A percentile compares a stretch with the other conserved stretches of the same genome.
Evolutionary conservation across 2,329 filamentous ascomycete genomes (phyloP).

Genomic region (Rhynchosporium graminicola): DNA sequence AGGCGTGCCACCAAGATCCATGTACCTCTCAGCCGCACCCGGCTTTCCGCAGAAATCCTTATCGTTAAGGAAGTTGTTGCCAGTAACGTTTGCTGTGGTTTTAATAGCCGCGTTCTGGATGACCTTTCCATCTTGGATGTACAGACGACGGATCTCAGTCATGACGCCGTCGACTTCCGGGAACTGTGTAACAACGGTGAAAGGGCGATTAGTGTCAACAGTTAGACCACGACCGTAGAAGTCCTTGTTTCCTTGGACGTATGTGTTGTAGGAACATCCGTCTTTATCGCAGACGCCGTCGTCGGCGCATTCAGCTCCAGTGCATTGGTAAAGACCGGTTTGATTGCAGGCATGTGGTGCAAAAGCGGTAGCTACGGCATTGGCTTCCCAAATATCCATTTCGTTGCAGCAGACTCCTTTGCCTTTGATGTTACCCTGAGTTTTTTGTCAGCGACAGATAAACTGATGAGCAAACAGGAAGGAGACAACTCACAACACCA

Average conservation of each 20-base stretch:
- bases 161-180: slow-evolving; percentile 49
- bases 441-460: slow-evolving; percentile 40
- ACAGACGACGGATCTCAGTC: slow-evolving; percentile 55
- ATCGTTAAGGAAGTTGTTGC: slow-evolving; percentile 51
- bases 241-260: slow-evolving; percentile 55
- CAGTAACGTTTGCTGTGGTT: slow-evolving; percentile 45
- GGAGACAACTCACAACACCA: slow-evolving; percentile 44
- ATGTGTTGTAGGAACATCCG: slow-evolving; percentile 63
- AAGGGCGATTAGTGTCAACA: slow-evolving; percentile 52
- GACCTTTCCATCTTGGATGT: slow-evolving; percentile 55
- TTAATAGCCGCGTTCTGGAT: slow-evolving; percentile 51
- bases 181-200: slow-evolving; percentile 63
- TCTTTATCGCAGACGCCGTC: slow-evolving; percentile 58
- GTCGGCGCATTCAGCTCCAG: slow-evolving; percentile 49
- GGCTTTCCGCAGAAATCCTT: slow-evolving; percentile 56
- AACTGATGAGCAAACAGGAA: slow-evolving; percentile 30
- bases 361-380: slow-evolving; percentile 57
- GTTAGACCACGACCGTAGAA: slow-evolving; percentile 57
- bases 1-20: slow-evolving; percentile 54
- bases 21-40: slow-evolving; percentile 51
- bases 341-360: slow-evolving; percentile 45
- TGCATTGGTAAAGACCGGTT: slow-evolving; percentile 55
- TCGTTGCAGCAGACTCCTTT: slow-evolving; percentile 66
- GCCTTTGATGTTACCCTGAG: slow-evolving; percentile 52
- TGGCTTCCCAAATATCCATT: slow-evolving; percentile 69